Percentiles rank a stretch among this genome's conserved stretches.
Evolutionary conservation across 257 asterid species (phyloP).

Genomic region (Solanum neorickii): DNA sequence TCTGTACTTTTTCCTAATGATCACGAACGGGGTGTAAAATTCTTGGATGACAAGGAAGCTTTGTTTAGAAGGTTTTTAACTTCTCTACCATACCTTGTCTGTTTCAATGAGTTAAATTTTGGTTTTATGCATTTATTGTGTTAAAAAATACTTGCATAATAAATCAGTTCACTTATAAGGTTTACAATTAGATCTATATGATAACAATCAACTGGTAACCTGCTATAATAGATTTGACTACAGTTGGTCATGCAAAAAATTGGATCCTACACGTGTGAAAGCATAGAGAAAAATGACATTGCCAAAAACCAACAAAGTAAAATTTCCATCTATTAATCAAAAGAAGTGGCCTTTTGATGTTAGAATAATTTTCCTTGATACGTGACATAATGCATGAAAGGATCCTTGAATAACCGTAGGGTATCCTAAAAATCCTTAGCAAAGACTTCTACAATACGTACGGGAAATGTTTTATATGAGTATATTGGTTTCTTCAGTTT

Average conservation of each 20-base stretch:
- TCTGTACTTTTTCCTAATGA: slow-evolving; percentile 66
- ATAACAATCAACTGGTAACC: neutral
- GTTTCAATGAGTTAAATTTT: neutral
- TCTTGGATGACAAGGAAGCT: slow-evolving; percentile 71
- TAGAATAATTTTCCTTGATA: neutral
- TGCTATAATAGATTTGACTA: neutral
- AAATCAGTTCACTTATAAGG: neutral
- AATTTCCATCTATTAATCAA: neutral
- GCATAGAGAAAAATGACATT: neutral
- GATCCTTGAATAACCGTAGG: neutral
- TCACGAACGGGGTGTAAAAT: slow-evolving; percentile 54
- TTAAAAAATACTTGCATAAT: neutral
- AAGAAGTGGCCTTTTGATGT: neutral
- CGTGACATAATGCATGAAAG: neutral
- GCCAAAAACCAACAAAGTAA: neutral
- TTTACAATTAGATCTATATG: neutral
- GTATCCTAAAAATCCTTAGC: neutral
- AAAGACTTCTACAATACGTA: neutral
- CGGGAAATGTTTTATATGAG: neutral
- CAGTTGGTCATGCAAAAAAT: neutral
- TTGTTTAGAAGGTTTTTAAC: slow-evolving; percentile 58
- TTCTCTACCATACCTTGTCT: neutral
- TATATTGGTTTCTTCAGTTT: neutral
- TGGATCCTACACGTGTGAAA: neutral
- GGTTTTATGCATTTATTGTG: neutral